Evolutionary conservation across 2,329 filamentous ascomycete genomes (phyloP).

Genomic region (Tolypocladium tropicale): DNA sequence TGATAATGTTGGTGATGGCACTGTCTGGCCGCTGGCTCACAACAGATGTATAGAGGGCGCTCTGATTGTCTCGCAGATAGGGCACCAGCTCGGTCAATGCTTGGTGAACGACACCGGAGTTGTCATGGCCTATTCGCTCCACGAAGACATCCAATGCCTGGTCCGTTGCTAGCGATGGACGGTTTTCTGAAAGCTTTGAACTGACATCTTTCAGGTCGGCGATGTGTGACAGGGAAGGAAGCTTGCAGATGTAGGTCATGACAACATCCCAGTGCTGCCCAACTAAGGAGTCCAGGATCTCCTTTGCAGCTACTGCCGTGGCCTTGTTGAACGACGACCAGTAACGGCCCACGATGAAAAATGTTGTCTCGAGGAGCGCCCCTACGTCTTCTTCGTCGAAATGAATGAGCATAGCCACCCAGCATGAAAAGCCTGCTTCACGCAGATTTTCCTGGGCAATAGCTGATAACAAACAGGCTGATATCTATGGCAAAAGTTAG

Average conservation of each 20-base stretch:
- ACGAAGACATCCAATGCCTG: constrained; percentile 62
- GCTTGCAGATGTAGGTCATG: constrained; percentile 55
- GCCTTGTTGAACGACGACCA: constrained; percentile 58
- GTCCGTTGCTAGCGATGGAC: constrained; percentile 35
- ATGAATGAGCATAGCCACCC: constrained; percentile 66
- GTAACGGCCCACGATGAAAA: constrained; percentile 75
- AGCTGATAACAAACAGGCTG: constrained; percentile 82
- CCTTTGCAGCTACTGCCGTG: constrained; percentile 48
- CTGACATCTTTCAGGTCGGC: constrained; percentile 60
- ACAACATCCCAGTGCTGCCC: constrained; percentile 52
- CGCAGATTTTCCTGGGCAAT: constrained; percentile 67
- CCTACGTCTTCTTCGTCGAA: constrained; percentile 73
- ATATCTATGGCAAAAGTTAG: constrained; percentile 49
- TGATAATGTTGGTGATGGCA: constrained; percentile 59
- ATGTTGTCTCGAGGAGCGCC: constrained; percentile 74
- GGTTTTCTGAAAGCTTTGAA: constrained; percentile 51
- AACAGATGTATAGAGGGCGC: constrained; percentile 67
- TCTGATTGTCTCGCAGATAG: constrained; percentile 65
- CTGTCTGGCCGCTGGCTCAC: constrained; percentile 75
- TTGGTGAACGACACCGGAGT: constrained; percentile 73
- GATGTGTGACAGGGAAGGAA: constrained; percentile 70
- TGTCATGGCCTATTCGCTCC: constrained; percentile 69
- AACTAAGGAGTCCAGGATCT: constrained; percentile 56
- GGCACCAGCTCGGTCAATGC: constrained; percentile 66
- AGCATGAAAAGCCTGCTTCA: constrained; percentile 70